phyloP scores from a whole-genome alignment of 129 eudicot genomes.

The Arctium minus region DNA sequence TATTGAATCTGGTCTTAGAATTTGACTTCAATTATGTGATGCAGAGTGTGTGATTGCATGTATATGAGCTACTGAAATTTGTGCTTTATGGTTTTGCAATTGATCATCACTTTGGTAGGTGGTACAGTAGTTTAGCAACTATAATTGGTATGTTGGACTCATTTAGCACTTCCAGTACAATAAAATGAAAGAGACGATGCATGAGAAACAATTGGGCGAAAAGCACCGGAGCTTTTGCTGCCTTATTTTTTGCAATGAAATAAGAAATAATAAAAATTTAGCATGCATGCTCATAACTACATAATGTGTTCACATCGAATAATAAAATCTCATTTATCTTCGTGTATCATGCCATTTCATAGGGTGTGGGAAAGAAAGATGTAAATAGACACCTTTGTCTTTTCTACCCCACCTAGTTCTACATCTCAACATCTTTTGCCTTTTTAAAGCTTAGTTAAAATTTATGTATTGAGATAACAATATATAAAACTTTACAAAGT shows the following conservation, averaged over 20 bases:
- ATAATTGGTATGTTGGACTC: neutral
- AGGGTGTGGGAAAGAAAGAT: neutral
- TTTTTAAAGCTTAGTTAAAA: neutral
- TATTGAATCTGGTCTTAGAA: neutral
- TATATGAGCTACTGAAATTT: neutral
- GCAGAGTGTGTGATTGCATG: neutral
- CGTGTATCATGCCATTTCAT: neutral
- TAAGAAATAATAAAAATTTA: neutral
- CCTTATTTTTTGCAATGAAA: no score
- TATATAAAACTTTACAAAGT: neutral
- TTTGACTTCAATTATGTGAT: neutral
- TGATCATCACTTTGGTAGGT: neutral
- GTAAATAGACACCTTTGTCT: no score
- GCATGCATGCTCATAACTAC: neutral
- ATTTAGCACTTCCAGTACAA: neutral
- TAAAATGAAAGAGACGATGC: neutral
- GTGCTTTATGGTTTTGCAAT: neutral
- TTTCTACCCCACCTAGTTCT: neutral
- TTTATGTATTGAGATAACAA: neutral
- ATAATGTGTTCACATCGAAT: neutral
- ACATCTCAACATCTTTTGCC: neutral
- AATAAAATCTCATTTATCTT: neutral
- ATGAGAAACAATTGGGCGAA: neutral
- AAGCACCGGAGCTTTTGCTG: neutral
- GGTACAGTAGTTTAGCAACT: neutral